Percentiles rank a stretch among this genome's conserved stretches.
phyloP scores from a whole-genome alignment of 441 rosid genomes.

The Erysimum pusillum region DNA sequence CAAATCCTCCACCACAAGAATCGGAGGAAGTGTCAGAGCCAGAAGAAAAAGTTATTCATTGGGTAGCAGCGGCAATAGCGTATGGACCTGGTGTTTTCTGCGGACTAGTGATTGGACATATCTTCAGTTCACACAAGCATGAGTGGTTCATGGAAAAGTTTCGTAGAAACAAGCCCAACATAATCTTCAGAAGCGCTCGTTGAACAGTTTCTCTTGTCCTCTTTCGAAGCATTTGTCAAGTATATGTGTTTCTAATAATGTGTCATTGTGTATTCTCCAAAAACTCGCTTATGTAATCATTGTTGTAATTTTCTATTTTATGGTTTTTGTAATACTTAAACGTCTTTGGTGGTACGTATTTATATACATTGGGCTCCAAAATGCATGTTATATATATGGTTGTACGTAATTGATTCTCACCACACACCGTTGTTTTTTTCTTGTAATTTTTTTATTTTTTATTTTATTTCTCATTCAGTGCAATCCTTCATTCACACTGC shows the following conservation, averaged over 20 bases:
- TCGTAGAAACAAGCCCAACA: neutral
- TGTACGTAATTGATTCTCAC: no score
- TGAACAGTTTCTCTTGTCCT: neutral
- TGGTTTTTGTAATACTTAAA: no score
- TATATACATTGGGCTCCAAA: no score
- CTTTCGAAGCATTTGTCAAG: neutral
- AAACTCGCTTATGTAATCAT: no score
- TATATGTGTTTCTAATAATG: neutral
- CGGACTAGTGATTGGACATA: conserved; percentile 13
- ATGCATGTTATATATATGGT: no score
- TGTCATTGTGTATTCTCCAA: neutral
- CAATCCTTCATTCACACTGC: no score
- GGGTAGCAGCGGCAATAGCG: neutral
- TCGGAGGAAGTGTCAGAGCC: neutral
- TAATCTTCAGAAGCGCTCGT: neutral
- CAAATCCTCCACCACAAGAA: neutral
- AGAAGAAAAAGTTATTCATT: neutral
- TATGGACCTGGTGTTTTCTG: conserved; percentile 5
- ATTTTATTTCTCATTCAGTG: no score
- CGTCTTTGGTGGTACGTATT: no score
- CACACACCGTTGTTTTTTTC: no score
- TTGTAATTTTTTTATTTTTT: no score
- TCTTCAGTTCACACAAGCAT: neutral
- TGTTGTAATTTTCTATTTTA: no score
- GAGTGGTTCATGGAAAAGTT: neutral